phyloP scores from a whole-genome alignment of 2,329 filamentous ascomycete genomes.

The Penicillium nordicum region DNA sequence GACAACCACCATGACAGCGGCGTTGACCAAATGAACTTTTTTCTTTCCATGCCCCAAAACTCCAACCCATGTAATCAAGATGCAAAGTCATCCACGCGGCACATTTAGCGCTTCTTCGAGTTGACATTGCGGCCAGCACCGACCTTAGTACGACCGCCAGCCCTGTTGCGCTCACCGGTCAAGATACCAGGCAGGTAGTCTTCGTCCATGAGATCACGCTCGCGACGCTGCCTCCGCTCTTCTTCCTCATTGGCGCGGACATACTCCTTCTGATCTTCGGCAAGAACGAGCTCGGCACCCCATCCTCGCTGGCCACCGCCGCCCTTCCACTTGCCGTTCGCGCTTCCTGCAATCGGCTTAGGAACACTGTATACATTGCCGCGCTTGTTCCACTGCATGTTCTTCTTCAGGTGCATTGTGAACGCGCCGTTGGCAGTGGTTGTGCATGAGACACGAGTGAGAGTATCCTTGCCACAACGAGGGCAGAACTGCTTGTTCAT shows the following conservation, averaged over 20 bases:
- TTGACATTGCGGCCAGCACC: conserved; percentile 87
- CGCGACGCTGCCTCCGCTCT: conserved; percentile 57
- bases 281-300: conserved; percentile 77
- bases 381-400: conserved; percentile 93
- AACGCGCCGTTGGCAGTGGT: conserved; percentile 79
- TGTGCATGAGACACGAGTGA: conserved; percentile 80
- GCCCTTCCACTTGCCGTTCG: conserved; percentile 69
- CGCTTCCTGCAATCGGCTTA: conserved; percentile 76
- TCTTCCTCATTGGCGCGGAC: conserved; percentile 60
- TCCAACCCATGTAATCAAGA: conserved; percentile 24
- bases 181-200: conserved; percentile 85
- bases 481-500: conserved; percentile 91
- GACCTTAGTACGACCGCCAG: conserved; percentile 68
- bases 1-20: conserved; percentile 4
- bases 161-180: conserved; percentile 68
- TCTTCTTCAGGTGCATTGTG: conserved; percentile 81
- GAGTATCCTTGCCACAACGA: conserved; percentile 79
- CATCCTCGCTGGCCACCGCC: conserved; percentile 80
- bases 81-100: conserved; percentile 15
- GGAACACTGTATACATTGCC: conserved; percentile 92
- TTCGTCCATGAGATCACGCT: conserved; percentile 88
- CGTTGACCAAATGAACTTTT: conserved; percentile 13
- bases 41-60: conserved; percentile 21
- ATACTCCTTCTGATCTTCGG: conserved; percentile 97
- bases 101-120: conserved; percentile 56